Base-by-base conservation (phyloP, 225 moss, liverwort and hornwort species). In the Ulota crispa region DNA sequence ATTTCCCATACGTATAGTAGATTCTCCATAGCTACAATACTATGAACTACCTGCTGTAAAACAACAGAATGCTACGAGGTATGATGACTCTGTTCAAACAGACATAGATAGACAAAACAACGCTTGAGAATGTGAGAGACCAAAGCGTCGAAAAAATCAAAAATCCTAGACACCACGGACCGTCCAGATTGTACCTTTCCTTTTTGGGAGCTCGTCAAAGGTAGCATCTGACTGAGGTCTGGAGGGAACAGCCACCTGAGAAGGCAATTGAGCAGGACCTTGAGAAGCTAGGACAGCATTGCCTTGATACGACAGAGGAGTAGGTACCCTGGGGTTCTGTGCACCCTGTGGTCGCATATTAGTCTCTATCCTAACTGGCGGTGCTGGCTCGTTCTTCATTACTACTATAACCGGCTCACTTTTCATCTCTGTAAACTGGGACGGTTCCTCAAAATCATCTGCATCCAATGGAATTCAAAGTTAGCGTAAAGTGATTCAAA, bases 131-230 rank as follows among this genome's bases (percentile, higher is more conserved):
- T n/a, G 53, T 8, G 50, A 69, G 26, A 37, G 56, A 32, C 64
- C 43, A 24, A 78, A 34, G 78, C 20, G 77, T 20, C 56, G 30
- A 45, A 26, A 56, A 4, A 56, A 9, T 50, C 4, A 60, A 65
- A 2, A 67, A 68, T 24, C 59, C 6, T 36, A 27, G 27, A 80
- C 30, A 39, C 37, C 73, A 39, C 52, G 13, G 42, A 69, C 26
- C 68, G 53, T 75, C 74, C 61, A 45, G 39, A 64, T n/a, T 70
- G 47, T 84, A 95, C 93, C 94, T 87, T 85, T 93, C 81, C 94
- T 90, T 68, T 76, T 90, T 31, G 87, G 89, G 45, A 81, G 47
- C 16, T 87, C 90, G 71, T 88, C 64, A 31, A 68, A 52, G 67
- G 77, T 41, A 66, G 56, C 74, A 41, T 88, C 88, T 55, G 69